Percentiles rank a stretch among this genome's conserved stretches.
Evolutionary conservation across 176 grass and related monocot species (phyloP).

Genomic region (Bolboschoenus planiculmis): DNA sequence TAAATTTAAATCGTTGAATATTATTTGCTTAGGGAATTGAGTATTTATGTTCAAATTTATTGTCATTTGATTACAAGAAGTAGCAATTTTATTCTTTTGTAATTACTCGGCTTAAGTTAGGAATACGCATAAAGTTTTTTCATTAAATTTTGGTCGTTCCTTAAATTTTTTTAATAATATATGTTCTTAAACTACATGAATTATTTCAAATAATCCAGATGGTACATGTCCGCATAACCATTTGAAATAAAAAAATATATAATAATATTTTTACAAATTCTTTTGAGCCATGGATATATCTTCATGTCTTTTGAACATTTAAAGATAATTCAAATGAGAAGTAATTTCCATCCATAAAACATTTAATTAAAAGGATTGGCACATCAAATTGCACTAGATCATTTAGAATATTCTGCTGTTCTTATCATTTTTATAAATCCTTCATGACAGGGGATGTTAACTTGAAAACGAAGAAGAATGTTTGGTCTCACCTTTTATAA

Average conservation of each 20-base stretch:
- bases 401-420: background rate
- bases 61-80: too few relatives aligned
- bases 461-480: background rate
- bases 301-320: background rate
- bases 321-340: background rate
- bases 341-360: background rate
- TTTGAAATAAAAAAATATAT: background rate
- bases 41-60: background rate
- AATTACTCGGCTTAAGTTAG: background rate
- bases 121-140: too few relatives aligned
- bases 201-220: too few relatives aligned
- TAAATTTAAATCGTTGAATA: background rate
- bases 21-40: background rate
- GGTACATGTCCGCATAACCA: too few relatives aligned
- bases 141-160: too few relatives aligned
- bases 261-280: background rate
- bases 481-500: background rate
- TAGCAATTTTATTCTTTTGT: background rate
- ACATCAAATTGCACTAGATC: background rate
- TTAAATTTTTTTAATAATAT: too few relatives aligned
- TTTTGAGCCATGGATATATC: background rate
- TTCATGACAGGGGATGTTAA: background rate
- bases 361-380: background rate
- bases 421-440: background rate
- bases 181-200: too few relatives aligned